Evolutionary conservation across 345 rosid species (phyloP), one percentile per base, ranked within the genome.

Genomic region (Angophora floribunda): DNA sequence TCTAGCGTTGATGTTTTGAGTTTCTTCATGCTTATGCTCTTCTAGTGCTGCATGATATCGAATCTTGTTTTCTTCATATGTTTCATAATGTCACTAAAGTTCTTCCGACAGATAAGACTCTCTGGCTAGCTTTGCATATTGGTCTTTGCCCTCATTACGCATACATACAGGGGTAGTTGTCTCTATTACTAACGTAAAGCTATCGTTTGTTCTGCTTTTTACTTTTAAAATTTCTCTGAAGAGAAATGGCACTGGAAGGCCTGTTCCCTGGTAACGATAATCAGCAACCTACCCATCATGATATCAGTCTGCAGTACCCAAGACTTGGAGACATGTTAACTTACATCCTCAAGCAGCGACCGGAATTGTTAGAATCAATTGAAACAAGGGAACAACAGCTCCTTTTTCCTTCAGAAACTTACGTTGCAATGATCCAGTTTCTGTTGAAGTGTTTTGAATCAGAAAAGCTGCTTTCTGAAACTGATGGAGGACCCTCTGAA

Each of bases 201-300:
- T 59, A 59, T 59, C 12, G 65, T 50, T 55, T 32, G 13, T 30
- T 55, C 15, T 79, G 32, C 10, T 63, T 63, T 17, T 52, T 63
- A 79, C 28, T 26, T 75, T 86, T 89, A 45, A 47, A 87, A 45
- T 87, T 85, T 91, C 50, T 70, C 49, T 14, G 78, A 75, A 95
- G 99, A 93, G 99, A 97, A 93, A 91, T 97, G 94, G 97, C 98
- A 87, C 94, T 94, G 19, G 94, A 95, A 91, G 98, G 98, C 88
- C 92, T 97, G 85, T 94, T 94, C 93, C 97, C 92, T 88, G 47
- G 85, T 82, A 95, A 93, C 91, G 94, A 92, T 86, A 94, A 91
- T 89, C 89, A 92, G 87, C 93, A n/a, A 88, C 88, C 63, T 36
- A 87, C 85, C 59, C 91, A 70, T 92, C 90, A 93, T 87, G 94